phyloP scores from a whole-genome alignment of 768 basidiomycete genomes.

The Royoungia palumana region DNA sequence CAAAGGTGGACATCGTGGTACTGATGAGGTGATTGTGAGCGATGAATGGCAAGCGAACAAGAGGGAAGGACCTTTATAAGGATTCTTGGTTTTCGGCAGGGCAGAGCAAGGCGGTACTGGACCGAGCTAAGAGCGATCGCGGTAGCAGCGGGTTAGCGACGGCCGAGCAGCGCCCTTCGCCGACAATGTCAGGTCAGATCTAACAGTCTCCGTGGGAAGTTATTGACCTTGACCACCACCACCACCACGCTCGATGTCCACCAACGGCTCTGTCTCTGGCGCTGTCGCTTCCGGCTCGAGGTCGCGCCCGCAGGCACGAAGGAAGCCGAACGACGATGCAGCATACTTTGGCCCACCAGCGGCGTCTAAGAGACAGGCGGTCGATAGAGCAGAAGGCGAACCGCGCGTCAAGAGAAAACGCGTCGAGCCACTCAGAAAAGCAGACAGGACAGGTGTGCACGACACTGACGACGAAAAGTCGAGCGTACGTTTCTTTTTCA shows the following conservation, averaged over 20 bases:
- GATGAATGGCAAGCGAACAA: constrained; percentile 3
- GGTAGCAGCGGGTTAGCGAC: background rate
- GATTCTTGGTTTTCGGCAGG: background rate
- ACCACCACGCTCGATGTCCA: constrained; percentile 20
- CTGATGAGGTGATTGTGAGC: constrained; percentile 13
- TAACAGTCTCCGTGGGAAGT: constrained; percentile 26
- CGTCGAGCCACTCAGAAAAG: constrained; percentile 43
- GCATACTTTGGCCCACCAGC: constrained; percentile 61
- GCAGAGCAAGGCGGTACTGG: constrained; percentile 23
- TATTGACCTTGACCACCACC: constrained; percentile 1
- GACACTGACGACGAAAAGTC: constrained; percentile 30
- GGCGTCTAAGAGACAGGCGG: constrained; percentile 64
- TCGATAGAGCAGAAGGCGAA: constrained; percentile 70
- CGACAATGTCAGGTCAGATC: background rate
- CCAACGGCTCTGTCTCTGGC: constrained; percentile 20
- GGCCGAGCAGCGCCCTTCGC: constrained; percentile 1
- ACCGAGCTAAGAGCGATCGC: constrained; percentile 17
- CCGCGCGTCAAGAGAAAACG: constrained; percentile 72
- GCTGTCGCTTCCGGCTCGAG: constrained; percentile 45
- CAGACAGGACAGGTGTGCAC: constrained; percentile 39
- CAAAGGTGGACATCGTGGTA: constrained; percentile 86
- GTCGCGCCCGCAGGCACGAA: constrained; percentile 60
- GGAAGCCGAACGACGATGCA: constrained; percentile 64
- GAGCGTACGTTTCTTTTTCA: constrained; percentile 23
- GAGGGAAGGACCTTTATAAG: constrained; percentile 22